Percentiles rank a stretch among this genome's conserved stretches.
Evolutionary conservation across 129 eudicot genomes (phyloP).

Genomic region (Flaveria bidentis): DNA sequence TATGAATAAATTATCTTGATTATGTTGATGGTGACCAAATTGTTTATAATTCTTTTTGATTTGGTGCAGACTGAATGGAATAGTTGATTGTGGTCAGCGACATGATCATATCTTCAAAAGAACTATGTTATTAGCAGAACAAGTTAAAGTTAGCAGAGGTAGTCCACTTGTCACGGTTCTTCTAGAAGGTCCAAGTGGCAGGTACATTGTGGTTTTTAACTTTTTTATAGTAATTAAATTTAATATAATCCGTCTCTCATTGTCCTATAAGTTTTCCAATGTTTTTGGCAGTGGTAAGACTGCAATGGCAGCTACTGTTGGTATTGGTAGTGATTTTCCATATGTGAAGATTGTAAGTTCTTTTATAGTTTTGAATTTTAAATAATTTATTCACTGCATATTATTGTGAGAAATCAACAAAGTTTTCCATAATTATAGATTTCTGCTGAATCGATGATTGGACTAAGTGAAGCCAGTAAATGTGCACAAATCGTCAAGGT

Average conservation of each 20-base stretch:
- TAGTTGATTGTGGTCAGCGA: constrained; percentile 86
- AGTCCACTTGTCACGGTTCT: constrained; percentile 93
- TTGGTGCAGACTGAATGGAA: constrained; percentile 82
- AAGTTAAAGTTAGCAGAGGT: constrained; percentile 92
- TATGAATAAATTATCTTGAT: not conserved
- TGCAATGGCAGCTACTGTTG: constrained; percentile 98
- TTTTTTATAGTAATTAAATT: not conserved
- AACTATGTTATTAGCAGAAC: constrained; percentile 89
- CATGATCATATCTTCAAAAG: constrained; percentile 84
- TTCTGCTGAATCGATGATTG: constrained; percentile 99
- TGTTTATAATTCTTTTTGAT: not conserved
- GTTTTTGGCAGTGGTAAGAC: constrained; percentile 86
- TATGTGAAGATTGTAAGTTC: constrained; percentile 94
- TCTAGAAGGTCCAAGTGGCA: constrained; percentile 99
- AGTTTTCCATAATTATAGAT: constrained; percentile 45
- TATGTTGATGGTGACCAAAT: no score
- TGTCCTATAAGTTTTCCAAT: not conserved
- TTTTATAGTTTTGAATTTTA: not conserved
- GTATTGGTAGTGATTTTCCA: constrained; percentile 94
- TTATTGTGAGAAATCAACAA: constrained; percentile 14
- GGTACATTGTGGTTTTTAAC: constrained; percentile 42
- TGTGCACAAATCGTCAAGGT: constrained; percentile 98
- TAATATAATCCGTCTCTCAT: not conserved
- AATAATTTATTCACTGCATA: not conserved
- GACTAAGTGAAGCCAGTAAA: constrained; percentile 94